Evolutionary conservation across 2,329 filamentous ascomycete species (phyloP), one percentile per base, ranked within the genome.

Genomic region (Aurifilum marmelostoma): DNA sequence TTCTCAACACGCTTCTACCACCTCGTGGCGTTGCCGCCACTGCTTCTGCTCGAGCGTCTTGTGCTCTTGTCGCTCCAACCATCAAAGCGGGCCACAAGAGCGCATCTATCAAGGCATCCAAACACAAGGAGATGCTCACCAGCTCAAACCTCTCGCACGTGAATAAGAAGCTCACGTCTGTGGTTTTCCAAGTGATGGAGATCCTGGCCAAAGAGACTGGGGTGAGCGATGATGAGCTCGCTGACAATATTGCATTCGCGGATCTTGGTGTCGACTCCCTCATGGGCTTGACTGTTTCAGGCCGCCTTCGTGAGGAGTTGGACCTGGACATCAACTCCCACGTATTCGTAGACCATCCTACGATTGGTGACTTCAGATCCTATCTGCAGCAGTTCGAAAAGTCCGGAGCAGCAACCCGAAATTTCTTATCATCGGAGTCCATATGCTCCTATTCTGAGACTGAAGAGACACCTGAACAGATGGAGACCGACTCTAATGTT

Each of bases 1-100:
- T 89, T 32, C 82, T 92, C 70, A 90, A 91, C 80, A 85, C 88
- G 73, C 85, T 92, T 77, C 80, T 92, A 71, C 89, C 90, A 67
- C 89, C 89, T 1, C 82, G 84, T 37, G 86, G 86, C 61, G 77
- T 79, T 29, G 78, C 80, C 56, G 76, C 78, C 41, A 75, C 80
- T 56, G 72, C 77, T 32, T 76, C 78, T 39, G 74, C 80, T 59
- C 73, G 79, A 7, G 75, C 80, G 32, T 72, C 76, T 3, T 74
- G 77, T 12, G 68, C 77, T 18, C 71, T 73, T 16, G 78, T 77
- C 73, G 72, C 75, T 27, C 71, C 76, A 0, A 68, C 78, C 37
- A 72, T 77, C 60, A 79, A 79, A 69, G 75, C 77, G 61, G 69
- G 75, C 66, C 76, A 76, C 63, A 71, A 71, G 60, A 61, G 69